Conservation (phyloP, 352 stramenopile genomes). For the Pythium guiyangense region DNA sequence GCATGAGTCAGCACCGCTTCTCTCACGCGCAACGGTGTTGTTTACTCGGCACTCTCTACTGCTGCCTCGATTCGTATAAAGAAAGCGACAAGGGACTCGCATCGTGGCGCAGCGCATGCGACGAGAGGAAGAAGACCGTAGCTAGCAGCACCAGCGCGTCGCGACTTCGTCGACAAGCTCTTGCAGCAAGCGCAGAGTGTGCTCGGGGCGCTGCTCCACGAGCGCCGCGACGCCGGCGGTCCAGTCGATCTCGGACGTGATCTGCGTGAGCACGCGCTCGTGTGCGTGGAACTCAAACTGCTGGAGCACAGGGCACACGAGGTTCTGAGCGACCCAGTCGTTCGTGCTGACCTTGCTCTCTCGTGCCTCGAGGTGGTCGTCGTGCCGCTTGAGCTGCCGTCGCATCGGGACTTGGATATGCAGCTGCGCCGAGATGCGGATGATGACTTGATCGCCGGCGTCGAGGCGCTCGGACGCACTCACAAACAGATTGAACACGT, state of each 20-base stretch:
- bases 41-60: no score
- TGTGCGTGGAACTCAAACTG: slow-evolving; percentile 38
- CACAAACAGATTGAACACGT: slow-evolving; percentile 32
- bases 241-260: slow-evolving; percentile 50
- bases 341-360: not conserved
- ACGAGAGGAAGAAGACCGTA: no score
- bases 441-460: slow-evolving; percentile 29
- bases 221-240: slow-evolving; percentile 19
- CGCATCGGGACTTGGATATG: slow-evolving; percentile 10
- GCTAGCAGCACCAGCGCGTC: no score
- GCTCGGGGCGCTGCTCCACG: slow-evolving; percentile 3
- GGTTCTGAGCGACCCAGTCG: not conserved
- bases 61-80: no score
- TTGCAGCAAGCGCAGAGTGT: no score
- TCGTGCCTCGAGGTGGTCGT: not conserved
- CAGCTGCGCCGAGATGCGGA: slow-evolving; percentile 22
- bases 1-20: no score
- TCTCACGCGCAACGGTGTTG: no score
- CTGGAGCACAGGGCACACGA: slow-evolving; percentile 32
- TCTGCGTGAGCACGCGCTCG: slow-evolving; percentile 21
- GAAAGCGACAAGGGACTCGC: no score
- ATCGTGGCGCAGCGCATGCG: no score
- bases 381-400: not conserved
- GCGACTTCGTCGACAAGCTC: no score
- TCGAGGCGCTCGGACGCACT: slow-evolving; percentile 25